Base-by-base conservation (phyloP, 2,329 filamentous ascomycete species). In the Venturia asperata region DNA sequence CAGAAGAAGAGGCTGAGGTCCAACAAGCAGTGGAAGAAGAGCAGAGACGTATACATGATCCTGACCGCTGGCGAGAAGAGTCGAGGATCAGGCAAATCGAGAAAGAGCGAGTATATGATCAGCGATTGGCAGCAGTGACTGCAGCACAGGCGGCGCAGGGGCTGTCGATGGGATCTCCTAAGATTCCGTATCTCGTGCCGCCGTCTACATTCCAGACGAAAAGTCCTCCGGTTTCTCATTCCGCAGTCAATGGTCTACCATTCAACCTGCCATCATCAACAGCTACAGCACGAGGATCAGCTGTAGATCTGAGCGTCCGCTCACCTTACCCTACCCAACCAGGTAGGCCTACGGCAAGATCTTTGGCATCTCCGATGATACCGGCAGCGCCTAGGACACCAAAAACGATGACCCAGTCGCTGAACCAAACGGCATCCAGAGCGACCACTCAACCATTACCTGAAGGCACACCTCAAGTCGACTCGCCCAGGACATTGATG, bases 1-100 rank as follows among this genome's bases (percentile, higher is more conserved):
- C 19, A 30, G 63, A 64, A 43, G 63, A 58, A 13, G 34, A 45
- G 37, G 34, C 47, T 19, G 63, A 64, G 34, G 37, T 64, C 15
- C n/a, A 64, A 47, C 21, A 30, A 43, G 2, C 37, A 10, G 43
- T 63, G 13, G 41, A 11, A 39, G 42, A 63, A 17, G 45, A 63
- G 24, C 39, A 49, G 21, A 43, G 24, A 30, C 39, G 39, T 9
- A 27, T 47, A 5, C 19, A 24, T 30, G 61, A 63, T 49, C 61
- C 61, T 17, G 17, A 30, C 9, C 43, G 37, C 24, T 63, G 30
- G 30, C 52, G 11, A 11, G 52, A 10, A 58, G 52, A 58, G 21
- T 15, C 10, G 11, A 52, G 47, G 27, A 13, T 27, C n/a, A 52
- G 21, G 47, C 21, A 27, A 30, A 13, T 15, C 2, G 47, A 7